These are phyloP conservation scores for Plantago lanceolata DNA, from an alignment of 305 asterid genomes.

Conservation along the genomic window DNA sequence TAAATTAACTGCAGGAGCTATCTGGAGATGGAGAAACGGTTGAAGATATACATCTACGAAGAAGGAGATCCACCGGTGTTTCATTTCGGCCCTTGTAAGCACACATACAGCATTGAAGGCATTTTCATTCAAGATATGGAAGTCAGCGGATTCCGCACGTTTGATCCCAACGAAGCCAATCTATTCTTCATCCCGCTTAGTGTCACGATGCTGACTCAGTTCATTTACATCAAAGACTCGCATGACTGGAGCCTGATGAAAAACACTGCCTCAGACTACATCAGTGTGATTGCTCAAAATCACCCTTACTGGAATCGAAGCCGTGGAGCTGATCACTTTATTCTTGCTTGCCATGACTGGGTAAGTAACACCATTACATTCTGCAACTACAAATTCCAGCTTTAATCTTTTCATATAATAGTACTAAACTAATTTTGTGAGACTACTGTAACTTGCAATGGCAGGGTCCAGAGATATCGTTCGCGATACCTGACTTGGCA, in stretches of 20 bases:
- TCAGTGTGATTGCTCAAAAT: conserved; percentile 27
- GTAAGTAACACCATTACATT: conserved; percentile 15
- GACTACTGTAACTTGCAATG: neutral
- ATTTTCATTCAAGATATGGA: conserved; percentile 37
- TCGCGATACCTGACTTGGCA: conserved; percentile 40
- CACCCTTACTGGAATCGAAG: conserved; percentile 47
- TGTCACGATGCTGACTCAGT: conserved; percentile 28
- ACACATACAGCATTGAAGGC: conserved; percentile 36
- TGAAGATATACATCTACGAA: conserved; percentile 32
- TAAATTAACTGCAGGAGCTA: conserved; percentile 47
- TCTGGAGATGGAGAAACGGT: conserved; percentile 39
- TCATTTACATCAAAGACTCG: conserved; percentile 26
- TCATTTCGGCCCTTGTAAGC: conserved; percentile 38
- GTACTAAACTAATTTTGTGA: neutral
- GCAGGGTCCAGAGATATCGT: conserved; percentile 51
- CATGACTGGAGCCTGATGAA: conserved; percentile 35
- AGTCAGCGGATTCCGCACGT: conserved; percentile 30
- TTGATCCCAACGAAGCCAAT: conserved; percentile 35
- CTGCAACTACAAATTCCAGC: too few species aligned
- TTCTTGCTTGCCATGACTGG: conserved; percentile 55
- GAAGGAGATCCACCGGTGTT: conserved; percentile 40
- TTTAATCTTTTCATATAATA: too few species aligned
- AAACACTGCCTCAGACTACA: conserved; percentile 27
- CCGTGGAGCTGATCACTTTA: conserved; percentile 45
- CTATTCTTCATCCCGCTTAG: conserved; percentile 40